Conservation (phyloP, 2,329 filamentous ascomycete genomes). For the Arthrinium phaeospermum region DNA sequence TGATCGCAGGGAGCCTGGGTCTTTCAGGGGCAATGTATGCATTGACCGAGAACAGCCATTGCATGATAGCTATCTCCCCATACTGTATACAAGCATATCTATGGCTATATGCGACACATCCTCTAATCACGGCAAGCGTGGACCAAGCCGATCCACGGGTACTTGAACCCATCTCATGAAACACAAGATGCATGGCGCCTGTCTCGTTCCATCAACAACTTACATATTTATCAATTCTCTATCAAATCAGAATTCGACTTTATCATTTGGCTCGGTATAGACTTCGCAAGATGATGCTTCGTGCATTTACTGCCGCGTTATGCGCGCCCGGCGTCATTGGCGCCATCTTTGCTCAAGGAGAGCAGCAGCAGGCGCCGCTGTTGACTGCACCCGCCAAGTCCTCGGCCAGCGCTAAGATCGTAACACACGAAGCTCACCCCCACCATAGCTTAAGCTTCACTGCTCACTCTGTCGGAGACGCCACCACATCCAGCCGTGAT, state of each 20-base stretch:
- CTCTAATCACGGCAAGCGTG: not conserved
- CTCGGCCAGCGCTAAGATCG: not conserved
- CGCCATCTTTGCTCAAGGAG: not conserved
- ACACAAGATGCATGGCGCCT: not conserved
- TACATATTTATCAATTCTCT: not conserved
- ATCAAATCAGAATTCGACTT: no score
- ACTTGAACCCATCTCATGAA: not conserved
- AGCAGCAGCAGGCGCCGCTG: constrained; percentile 8
- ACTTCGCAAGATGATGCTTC: not conserved
- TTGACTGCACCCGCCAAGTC: not conserved
- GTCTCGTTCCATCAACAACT: constrained; percentile 5
- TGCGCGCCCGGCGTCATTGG: constrained; percentile 8
- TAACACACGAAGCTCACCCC: constrained; percentile 8
- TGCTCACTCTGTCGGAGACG: not conserved
- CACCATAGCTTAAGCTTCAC: constrained; percentile 16
- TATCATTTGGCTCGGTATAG: not conserved
- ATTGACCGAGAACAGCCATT: not conserved
- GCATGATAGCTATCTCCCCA: not conserved
- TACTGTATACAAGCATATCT: not conserved
- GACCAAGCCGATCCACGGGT: not conserved
- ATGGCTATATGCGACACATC: not conserved
- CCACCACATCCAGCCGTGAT: not conserved
- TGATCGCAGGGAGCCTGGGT: not conserved
- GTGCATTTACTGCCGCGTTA: not conserved
- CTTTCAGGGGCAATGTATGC: constrained; percentile 1